Evolutionary conservation across 1,139 yeast species (phyloP).

Genomic region (Protomyces lactucae-debilis): DNA sequence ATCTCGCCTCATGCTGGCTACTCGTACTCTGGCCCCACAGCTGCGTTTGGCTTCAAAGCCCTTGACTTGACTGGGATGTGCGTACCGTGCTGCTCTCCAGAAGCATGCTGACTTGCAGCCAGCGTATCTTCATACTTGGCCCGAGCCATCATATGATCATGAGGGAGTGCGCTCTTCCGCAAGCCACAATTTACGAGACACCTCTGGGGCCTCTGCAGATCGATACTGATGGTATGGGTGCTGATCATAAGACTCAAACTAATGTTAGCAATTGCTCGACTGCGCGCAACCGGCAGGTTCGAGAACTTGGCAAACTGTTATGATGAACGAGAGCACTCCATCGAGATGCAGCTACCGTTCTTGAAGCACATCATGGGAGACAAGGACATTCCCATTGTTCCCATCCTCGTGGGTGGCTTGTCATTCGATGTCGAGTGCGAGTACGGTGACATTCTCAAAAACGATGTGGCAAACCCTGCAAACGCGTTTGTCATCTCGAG

Average conservation of each 20-base stretch:
- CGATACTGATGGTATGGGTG: constrained; percentile 47
- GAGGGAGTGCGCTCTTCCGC: constrained; percentile 54
- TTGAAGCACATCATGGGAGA: constrained; percentile 47
- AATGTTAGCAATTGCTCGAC: constrained; percentile 38
- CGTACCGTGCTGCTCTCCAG: constrained; percentile 15
- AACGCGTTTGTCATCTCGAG: constrained; percentile 77
- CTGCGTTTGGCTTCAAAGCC: constrained; percentile 70
- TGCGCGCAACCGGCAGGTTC: constrained; percentile 46
- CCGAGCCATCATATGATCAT: constrained; percentile 94
- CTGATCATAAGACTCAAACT: not conserved
- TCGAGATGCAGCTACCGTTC: constrained; percentile 92
- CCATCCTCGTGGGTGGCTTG: constrained; percentile 71
- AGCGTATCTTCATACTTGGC: constrained; percentile 74
- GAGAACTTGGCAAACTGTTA: constrained; percentile 52
- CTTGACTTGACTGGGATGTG: constrained; percentile 56
- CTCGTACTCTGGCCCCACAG: constrained; percentile 67
- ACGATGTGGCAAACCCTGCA: constrained; percentile 52
- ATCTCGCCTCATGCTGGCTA: constrained; percentile 74
- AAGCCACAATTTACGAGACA: constrained; percentile 58
- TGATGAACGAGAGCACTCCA: constrained; percentile 86
- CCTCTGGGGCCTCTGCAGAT: constrained; percentile 74
- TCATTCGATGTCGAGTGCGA: constrained; percentile 46
- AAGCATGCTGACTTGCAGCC: constrained; percentile 36
- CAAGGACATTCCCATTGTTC: constrained; percentile 49
- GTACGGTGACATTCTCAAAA: constrained; percentile 50